Conservation (phyloP, 2,329 filamentous ascomycete species). For the Bipolaris sorokiniana region DNA sequence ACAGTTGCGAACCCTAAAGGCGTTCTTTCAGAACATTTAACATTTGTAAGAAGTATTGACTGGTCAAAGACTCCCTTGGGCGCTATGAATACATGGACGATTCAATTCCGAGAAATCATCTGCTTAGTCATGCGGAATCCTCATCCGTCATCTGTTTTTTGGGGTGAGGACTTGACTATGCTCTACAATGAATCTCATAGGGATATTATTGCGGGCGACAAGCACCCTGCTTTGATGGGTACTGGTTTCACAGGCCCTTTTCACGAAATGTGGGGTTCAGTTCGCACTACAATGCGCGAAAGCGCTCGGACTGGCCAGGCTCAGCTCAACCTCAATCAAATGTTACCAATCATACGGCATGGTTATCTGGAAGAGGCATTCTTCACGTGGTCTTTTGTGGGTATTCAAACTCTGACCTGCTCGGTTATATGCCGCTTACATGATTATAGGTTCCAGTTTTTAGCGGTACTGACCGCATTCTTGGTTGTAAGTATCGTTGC, state of each 20-base stretch:
- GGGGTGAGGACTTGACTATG: slow-evolving; percentile 33
- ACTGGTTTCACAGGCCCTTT: slow-evolving; percentile 45
- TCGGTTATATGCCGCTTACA: background rate
- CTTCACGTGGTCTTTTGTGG: slow-evolving; percentile 52
- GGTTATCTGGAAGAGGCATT: slow-evolving; percentile 45
- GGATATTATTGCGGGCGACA: slow-evolving; percentile 39
- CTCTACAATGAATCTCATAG: slow-evolving; percentile 51
- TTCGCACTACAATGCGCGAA: slow-evolving; percentile 41
- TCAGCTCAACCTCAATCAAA: slow-evolving; percentile 38
- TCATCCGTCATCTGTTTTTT: slow-evolving; percentile 49
- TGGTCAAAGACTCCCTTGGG: slow-evolving; percentile 59
- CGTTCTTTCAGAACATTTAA: slow-evolving; percentile 38
- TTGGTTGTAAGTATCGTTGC: slow-evolving; percentile 30
- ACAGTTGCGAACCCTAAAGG: slow-evolving; percentile 31
- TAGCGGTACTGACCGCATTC: slow-evolving; percentile 43
- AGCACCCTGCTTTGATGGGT: slow-evolving; percentile 42
- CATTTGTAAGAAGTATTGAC: slow-evolving; percentile 52
- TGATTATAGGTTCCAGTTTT: slow-evolving; percentile 43
- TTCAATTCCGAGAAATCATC: slow-evolving; percentile 53
- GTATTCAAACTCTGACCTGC: background rate
- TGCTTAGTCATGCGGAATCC: slow-evolving; percentile 43
- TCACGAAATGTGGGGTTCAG: slow-evolving; percentile 48
- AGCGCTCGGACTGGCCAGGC: slow-evolving; percentile 39
- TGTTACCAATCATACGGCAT: slow-evolving; percentile 37
- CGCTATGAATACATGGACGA: slow-evolving; percentile 56